These are phyloP conservation scores for Russula lepida DNA, from an alignment of 768 basidiomycete genomes.

Conservation along the genomic window DNA sequence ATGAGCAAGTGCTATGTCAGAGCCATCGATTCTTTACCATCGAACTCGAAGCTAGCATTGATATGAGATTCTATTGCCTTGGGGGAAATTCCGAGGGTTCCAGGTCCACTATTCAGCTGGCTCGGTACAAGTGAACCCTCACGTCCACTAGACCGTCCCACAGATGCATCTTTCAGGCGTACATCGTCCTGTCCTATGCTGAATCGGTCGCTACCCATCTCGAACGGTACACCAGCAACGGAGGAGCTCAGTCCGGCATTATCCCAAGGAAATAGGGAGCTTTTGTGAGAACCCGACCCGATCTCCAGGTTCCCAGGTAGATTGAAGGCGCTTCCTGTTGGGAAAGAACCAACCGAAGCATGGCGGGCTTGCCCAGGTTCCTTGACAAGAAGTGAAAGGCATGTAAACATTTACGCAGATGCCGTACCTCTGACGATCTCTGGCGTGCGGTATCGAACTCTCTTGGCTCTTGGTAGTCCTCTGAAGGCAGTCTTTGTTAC, in stretches of 20 bases:
- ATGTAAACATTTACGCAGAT: background rate
- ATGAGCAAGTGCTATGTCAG: slow-evolving; percentile 9
- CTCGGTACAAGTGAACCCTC: slow-evolving; percentile 42
- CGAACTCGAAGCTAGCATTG: slow-evolving; percentile 57
- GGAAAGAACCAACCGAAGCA: slow-evolving; percentile 49
- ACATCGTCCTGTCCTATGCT: slow-evolving; percentile 47
- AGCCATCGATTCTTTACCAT: slow-evolving; percentile 38
- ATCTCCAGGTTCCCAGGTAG: slow-evolving; percentile 32
- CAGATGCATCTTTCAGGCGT: slow-evolving; percentile 44
- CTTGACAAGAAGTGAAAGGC: slow-evolving; percentile 31
- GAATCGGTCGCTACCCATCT: slow-evolving; percentile 34
- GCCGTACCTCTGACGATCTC: slow-evolving; percentile 53
- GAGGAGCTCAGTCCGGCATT: slow-evolving; percentile 63
- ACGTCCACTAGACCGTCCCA: slow-evolving; percentile 36
- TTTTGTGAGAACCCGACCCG: slow-evolving; percentile 50
- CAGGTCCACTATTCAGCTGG: slow-evolving; percentile 25
- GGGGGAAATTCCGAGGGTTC: slow-evolving; percentile 44
- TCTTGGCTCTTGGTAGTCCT: background rate
- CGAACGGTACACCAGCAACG: slow-evolving; percentile 32
- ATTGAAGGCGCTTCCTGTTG: slow-evolving; percentile 41
- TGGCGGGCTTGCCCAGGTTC: slow-evolving; percentile 82
- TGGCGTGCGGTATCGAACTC: slow-evolving; percentile 25
- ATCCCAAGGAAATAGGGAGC: slow-evolving; percentile 78
- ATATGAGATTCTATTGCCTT: slow-evolving; percentile 34
- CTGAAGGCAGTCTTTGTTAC: background rate